Conservation (phyloP, 1,284 basidiomycete genomes). For the Dichomitus squalens region DNA sequence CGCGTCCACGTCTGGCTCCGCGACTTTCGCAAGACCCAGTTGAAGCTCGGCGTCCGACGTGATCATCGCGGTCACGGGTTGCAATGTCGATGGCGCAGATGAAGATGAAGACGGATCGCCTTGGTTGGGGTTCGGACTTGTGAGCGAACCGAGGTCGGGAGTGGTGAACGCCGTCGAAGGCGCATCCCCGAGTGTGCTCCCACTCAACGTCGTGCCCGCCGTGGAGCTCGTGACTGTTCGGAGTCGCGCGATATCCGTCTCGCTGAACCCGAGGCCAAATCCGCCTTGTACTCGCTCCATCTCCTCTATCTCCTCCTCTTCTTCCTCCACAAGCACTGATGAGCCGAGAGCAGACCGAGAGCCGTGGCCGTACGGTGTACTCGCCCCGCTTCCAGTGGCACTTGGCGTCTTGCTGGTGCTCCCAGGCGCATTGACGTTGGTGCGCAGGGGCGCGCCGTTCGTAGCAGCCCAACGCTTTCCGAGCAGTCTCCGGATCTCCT, state of each 20-base stretch:
- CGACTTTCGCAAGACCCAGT: slow-evolving; percentile 76
- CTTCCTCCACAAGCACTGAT: slow-evolving; percentile 69
- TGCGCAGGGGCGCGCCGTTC: slow-evolving; percentile 55
- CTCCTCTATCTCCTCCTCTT: slow-evolving; percentile 70
- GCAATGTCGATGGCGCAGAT: slow-evolving; percentile 51
- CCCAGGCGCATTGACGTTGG: slow-evolving; percentile 50
- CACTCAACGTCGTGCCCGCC: slow-evolving; percentile 44
- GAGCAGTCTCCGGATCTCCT: slow-evolving; percentile 70
- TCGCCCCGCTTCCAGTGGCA: slow-evolving; percentile 52
- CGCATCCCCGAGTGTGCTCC: slow-evolving; percentile 31
- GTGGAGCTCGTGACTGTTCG: slow-evolving; percentile 55
- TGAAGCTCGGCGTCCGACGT: slow-evolving; percentile 73
- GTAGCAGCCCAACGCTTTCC: slow-evolving; percentile 71
- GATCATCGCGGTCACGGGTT: slow-evolving; percentile 68
- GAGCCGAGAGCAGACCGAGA: slow-evolving; percentile 57
- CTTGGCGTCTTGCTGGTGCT: slow-evolving; percentile 38
- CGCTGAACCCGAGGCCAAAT: slow-evolving; percentile 35
- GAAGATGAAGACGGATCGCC: slow-evolving; percentile 21
- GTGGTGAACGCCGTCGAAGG: slow-evolving; percentile 66
- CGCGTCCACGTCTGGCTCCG: slow-evolving; percentile 79
- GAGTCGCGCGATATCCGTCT: slow-evolving; percentile 38
- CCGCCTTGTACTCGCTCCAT: slow-evolving; percentile 40
- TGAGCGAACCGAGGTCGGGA: slow-evolving; percentile 51
- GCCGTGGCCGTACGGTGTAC: slow-evolving; percentile 58
- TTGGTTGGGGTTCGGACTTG: slow-evolving; percentile 30